Conservation (phyloP, 2,329 filamentous ascomycete species). For the Hypoxylon sp. region DNA sequence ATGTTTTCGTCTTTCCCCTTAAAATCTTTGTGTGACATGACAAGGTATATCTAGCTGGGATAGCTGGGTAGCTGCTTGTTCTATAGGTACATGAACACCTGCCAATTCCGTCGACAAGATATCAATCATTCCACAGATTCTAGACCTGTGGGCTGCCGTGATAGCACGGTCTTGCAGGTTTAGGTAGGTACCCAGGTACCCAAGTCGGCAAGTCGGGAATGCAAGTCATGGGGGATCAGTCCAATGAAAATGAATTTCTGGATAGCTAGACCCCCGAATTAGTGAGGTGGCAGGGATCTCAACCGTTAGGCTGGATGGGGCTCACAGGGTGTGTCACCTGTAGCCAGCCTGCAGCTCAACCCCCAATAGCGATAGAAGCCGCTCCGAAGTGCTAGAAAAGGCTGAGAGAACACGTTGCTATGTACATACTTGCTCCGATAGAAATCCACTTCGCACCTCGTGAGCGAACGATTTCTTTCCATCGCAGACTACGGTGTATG, state of each 20-base stretch:
- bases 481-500: slow-evolving; percentile 29
- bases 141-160: slow-evolving; percentile 9
- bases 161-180: slow-evolving; percentile 6
- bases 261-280: slow-evolving; percentile 25
- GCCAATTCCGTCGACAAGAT: slow-evolving; percentile 4
- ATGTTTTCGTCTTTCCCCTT: slow-evolving; percentile 10
- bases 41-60: background rate
- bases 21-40: slow-evolving; percentile 8
- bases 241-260: slow-evolving; percentile 32
- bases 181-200: slow-evolving; percentile 35
- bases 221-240: slow-evolving; percentile 34
- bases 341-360: slow-evolving; percentile 25
- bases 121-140: slow-evolving; percentile 18
- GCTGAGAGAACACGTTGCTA: slow-evolving; percentile 43
- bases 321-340: slow-evolving; percentile 25
- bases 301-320: slow-evolving; percentile 29
- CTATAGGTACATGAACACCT: slow-evolving; percentile 2
- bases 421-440: slow-evolving; percentile 19
- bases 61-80: background rate
- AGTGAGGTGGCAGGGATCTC: slow-evolving; percentile 26
- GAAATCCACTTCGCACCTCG: slow-evolving; percentile 35
- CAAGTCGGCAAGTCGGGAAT: slow-evolving; percentile 25
- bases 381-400: slow-evolving; percentile 20
- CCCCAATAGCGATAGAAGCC: slow-evolving; percentile 24
- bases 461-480: slow-evolving; percentile 32